These are phyloP conservation scores for Boletus tomentosulus DNA, from an alignment of 768 basidiomycete genomes.

Conservation along the genomic window DNA sequence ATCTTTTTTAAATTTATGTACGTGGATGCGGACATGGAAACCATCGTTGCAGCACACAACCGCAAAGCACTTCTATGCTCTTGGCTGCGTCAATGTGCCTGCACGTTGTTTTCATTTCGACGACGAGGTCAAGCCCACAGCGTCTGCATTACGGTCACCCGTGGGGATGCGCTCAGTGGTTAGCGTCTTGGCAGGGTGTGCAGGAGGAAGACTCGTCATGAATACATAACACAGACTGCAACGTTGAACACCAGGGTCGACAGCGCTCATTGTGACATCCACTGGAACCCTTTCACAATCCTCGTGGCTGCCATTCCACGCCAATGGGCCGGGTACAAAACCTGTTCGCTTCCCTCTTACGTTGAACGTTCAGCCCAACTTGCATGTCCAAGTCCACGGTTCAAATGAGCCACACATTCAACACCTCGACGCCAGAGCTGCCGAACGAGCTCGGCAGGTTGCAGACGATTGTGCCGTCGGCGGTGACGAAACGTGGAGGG, in stretches of 20 bases:
- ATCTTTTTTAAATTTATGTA: neutral
- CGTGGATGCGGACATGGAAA: too few relatives aligned
- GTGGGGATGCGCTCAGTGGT: neutral
- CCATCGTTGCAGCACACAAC: neutral
- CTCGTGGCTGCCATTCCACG: constrained; percentile 4
- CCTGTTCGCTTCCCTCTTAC: neutral
- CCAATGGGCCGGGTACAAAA: neutral
- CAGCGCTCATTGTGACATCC: neutral
- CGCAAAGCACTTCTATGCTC: neutral
- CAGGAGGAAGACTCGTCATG: too few relatives aligned
- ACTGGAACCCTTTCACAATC: neutral
- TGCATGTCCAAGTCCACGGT: neutral
- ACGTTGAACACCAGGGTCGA: neutral
- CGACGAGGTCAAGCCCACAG: too few relatives aligned
- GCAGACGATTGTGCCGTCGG: constrained; percentile 16
- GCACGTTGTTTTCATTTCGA: neutral
- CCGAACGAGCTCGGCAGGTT: constrained; percentile 2
- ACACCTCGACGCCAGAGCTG: neutral
- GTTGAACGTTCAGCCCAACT: neutral
- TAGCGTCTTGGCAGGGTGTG: neutral
- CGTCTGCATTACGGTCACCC: too few relatives aligned
- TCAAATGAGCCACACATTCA: constrained; percentile 3
- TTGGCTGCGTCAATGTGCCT: neutral
- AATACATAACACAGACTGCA: too few relatives aligned
- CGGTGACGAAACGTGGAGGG: neutral